Evolutionary conservation across 1,284 basidiomycete genomes (phyloP).

Genomic region (Inonotus hispidus): DNA sequence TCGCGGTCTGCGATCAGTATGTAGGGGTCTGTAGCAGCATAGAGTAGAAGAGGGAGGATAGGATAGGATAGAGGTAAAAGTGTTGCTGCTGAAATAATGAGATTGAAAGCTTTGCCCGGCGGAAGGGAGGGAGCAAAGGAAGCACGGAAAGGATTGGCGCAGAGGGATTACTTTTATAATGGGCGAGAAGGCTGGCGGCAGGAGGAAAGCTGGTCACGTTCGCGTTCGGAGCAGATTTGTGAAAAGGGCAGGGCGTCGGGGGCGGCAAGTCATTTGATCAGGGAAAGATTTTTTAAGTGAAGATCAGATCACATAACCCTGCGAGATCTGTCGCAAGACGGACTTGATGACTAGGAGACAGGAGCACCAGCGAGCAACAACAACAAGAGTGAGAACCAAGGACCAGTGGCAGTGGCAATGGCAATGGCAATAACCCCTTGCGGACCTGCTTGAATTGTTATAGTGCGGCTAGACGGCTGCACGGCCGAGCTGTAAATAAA

Average conservation of each 20-base stretch:
- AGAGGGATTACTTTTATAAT: conserved; percentile 8
- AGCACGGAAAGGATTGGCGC: conserved; percentile 10
- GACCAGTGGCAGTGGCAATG: background rate
- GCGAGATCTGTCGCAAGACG: conserved; percentile 2
- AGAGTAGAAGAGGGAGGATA: background rate
- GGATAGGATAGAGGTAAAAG: background rate
- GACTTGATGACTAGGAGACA: background rate
- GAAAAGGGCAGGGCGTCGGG: conserved; percentile 1
- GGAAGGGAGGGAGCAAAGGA: conserved; percentile 6
- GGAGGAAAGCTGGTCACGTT: background rate
- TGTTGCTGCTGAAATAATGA: background rate
- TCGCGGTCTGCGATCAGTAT: background rate
- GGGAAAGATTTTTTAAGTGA: background rate
- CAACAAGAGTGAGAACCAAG: background rate
- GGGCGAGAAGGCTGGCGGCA: background rate
- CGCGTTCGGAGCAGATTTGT: background rate
- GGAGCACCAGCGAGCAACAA: background rate
- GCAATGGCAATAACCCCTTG: background rate
- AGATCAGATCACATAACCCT: conserved; percentile 8
- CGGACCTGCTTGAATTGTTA: background rate
- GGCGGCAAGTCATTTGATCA: conserved; percentile 2
- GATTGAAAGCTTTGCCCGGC: conserved; percentile 2
- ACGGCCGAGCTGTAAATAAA: background rate
- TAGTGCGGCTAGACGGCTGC: background rate
- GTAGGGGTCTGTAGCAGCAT: background rate